Evolutionary conservation across 352 stramenopile species (phyloP).

Genomic region (Globisporangium carolinianum): DNA sequence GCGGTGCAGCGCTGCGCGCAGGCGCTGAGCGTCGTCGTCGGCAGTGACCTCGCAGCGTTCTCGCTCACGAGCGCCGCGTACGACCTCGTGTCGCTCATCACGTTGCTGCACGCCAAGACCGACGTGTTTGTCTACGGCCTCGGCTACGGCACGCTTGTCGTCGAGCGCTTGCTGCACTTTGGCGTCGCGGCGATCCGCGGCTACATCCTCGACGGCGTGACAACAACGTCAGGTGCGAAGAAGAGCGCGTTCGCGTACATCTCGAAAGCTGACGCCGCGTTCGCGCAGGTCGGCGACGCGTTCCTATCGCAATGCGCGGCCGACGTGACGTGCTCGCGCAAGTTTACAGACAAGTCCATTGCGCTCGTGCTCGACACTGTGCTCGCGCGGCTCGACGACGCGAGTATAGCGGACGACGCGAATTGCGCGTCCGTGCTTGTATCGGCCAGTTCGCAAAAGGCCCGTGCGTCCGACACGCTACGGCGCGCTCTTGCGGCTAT

Average conservation of each 20-base stretch:
- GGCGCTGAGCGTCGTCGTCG: constrained; percentile 15
- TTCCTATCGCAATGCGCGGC: constrained; percentile 44
- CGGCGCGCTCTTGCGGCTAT: constrained; percentile 26
- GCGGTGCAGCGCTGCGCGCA: constrained; percentile 12
- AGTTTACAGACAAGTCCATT: constrained; percentile 22
- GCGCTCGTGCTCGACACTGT: constrained; percentile 30
- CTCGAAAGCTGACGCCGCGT: constrained; percentile 32
- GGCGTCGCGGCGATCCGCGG: constrained; percentile 35
- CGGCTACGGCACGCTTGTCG: constrained; percentile 57
- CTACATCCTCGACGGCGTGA: constrained; percentile 52
- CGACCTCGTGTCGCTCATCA: constrained; percentile 55
- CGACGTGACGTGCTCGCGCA: constrained; percentile 32
- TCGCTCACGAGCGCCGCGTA: constrained; percentile 58
- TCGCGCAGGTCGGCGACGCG: constrained; percentile 29
- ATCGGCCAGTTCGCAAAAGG: not conserved
- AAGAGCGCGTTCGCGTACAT: constrained; percentile 12
- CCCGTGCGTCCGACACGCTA: constrained; percentile 10
- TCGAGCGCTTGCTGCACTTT: constrained; percentile 60
- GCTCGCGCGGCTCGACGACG: constrained; percentile 27
- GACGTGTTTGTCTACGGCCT: constrained; percentile 58
- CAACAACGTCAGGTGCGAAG: constrained; percentile 25
- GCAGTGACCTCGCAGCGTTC: constrained; percentile 34
- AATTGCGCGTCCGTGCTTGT: constrained; percentile 8
- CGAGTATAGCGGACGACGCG: not conserved
- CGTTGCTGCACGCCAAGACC: constrained; percentile 27